Base-by-base conservation (phyloP, 208 protist genomes). In the Acanthamoeba culbertsoni region DNA sequence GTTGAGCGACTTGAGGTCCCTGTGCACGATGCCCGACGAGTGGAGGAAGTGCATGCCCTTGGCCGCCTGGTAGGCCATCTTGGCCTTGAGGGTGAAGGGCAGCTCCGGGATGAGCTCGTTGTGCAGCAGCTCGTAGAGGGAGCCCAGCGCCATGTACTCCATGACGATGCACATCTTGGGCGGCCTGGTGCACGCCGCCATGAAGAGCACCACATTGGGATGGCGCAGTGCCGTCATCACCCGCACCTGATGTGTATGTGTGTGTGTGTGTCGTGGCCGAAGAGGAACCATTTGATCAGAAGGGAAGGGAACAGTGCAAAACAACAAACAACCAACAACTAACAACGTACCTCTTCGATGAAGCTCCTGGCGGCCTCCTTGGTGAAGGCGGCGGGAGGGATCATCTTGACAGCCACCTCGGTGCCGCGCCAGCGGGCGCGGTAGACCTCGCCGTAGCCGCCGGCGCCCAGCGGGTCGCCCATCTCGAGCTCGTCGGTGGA, bases 141-240 rank as follows among this genome's bases (percentile, higher is more conserved):
- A 63, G 0, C 77, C 77, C 1, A 63, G n/a, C 28, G 77, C 48
- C 77, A 88, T 88, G 48, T 63, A 62, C 77, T 88, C 77, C 48
- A 55, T 88, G 77, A 88, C 77, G 33, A 88, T 88, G 77, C 48
- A 55, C 77, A 88, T 63, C 48, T 88, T 55, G 43, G 48, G 48
- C 42, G 43, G 48, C 48, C 37, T 88, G 45, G 79, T 75, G 46
- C 88, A 96, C 28, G 82, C 94, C 20, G 91, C 94, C 55, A 96
- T 95, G 73, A 95, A 96, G 10, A 96, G 90, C 7, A 94, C 92
- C 14, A 96, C 57, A 77, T 96, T 96, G 43, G 94, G 94, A 28
- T 96, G 94, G 5, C 77, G 45, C 37, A 96, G 48, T 14, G 95
- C 48, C 0, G 55, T 94, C 55, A 96, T 89, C 33, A 96, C 93